phyloP scores from a whole-genome alignment of 352 stramenopile genomes.

The Globisporangium acanthophoron region DNA sequence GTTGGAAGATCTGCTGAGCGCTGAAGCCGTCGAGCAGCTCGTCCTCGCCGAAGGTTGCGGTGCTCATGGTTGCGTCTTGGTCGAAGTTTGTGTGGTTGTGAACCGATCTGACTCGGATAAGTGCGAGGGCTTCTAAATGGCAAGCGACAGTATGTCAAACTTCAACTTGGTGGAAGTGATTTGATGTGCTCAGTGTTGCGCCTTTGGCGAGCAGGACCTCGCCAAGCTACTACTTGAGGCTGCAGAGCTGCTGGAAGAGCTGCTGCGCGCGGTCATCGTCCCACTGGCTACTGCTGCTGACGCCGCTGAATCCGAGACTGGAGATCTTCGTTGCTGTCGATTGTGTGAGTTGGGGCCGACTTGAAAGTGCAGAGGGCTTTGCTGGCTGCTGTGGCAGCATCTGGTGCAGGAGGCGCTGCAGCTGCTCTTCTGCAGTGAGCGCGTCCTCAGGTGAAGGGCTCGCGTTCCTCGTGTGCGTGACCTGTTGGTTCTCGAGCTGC shows the following conservation, averaged over 20 bases:
- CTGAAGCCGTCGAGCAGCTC: slow-evolving; percentile 59
- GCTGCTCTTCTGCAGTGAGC: slow-evolving; percentile 35
- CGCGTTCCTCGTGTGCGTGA: not conserved
- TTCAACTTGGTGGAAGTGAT: not conserved
- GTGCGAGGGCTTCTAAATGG: not conserved
- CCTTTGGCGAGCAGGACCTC: not conserved
- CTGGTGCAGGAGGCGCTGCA: slow-evolving; percentile 46
- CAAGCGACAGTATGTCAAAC: not conserved
- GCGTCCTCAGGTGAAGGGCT: slow-evolving; percentile 1
- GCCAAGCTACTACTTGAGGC: slow-evolving; percentile 13
- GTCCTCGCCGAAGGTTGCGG: slow-evolving; percentile 7
- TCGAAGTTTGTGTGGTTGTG: slow-evolving; percentile 1
- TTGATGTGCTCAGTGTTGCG: not conserved
- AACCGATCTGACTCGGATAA: not conserved
- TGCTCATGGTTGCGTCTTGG: slow-evolving; percentile 8
- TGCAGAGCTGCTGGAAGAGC: slow-evolving; percentile 64
- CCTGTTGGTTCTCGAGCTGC: slow-evolving; percentile 3
- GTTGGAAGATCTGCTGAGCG: slow-evolving; percentile 63
- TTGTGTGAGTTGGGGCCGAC: not conserved
- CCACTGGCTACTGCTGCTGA: slow-evolving; percentile 19
- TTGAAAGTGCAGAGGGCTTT: not conserved
- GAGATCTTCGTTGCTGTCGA: not conserved
- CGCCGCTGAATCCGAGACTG: not conserved
- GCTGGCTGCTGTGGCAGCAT: slow-evolving; percentile 23
- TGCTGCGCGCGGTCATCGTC: slow-evolving; percentile 53